Evolutionary conservation across 495 filamentous ascomycete species (phyloP).

Genomic region (Amphirosellinia nigrospora): DNA sequence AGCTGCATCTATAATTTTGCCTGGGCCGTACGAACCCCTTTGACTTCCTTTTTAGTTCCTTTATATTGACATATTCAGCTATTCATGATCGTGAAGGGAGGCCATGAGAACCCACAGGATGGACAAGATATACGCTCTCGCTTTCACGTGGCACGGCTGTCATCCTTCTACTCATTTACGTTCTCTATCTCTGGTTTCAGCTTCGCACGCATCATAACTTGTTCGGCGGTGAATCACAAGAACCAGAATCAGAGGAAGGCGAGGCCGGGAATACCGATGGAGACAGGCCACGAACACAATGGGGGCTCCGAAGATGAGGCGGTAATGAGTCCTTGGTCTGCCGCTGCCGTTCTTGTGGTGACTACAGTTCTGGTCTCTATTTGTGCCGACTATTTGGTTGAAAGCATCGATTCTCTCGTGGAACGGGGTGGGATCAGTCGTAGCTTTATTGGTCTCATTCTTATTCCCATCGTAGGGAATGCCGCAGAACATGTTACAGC

Average conservation of each 20-base stretch:
- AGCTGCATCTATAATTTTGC: constrained; percentile 90
- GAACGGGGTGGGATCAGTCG: constrained; percentile 85
- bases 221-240: constrained; percentile 70
- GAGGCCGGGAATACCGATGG: constrained; percentile 37
- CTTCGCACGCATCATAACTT: constrained; percentile 79
- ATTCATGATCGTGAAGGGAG: constrained; percentile 51
- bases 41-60: constrained; percentile 24
- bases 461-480: constrained; percentile 97
- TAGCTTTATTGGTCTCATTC: constrained; percentile 93
- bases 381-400: constrained; percentile 93
- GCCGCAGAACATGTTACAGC: constrained; percentile 97
- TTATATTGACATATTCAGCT: constrained; percentile 38
- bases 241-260: constrained; percentile 27
- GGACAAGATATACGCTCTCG: constrained; percentile 69
- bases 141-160: constrained; percentile 91
- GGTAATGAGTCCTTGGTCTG: constrained; percentile 72
- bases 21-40: constrained; percentile 78
- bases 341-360: constrained; percentile 71
- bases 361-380: constrained; percentile 85
- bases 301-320: constrained; percentile 59
- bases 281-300: constrained; percentile 41
- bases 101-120: constrained; percentile 30
- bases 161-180: constrained; percentile 86
- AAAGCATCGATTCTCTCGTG: constrained; percentile 89
- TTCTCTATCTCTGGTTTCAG: constrained; percentile 91